These are phyloP conservation scores for Nowakowskiella sp. DNA, from an alignment of 192 early-diverging fungal species.

Conservation along the genomic window DNA sequence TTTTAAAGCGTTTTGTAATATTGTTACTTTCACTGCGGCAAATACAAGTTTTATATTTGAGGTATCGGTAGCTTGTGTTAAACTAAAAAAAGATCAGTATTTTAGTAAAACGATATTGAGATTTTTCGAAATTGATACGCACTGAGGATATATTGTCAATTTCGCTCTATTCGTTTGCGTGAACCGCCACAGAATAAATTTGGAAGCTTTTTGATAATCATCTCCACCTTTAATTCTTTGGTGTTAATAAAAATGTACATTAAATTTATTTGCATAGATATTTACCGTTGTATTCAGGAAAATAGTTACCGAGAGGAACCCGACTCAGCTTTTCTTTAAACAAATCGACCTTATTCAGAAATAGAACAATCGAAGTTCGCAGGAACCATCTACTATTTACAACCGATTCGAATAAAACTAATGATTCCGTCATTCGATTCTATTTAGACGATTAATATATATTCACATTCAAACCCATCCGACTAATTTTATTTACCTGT, in stretches of 20 bases:
- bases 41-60: slow-evolving; percentile 83
- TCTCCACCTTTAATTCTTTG: slow-evolving; percentile 42
- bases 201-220: slow-evolving; percentile 74
- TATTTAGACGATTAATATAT: slow-evolving; percentile 25
- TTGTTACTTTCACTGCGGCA: slow-evolving; percentile 88
- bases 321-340: slow-evolving; percentile 72
- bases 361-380: slow-evolving; percentile 83
- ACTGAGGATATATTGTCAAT: slow-evolving; percentile 77
- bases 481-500: slow-evolving; percentile 16
- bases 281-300: slow-evolving; percentile 67
- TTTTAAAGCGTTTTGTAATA: slow-evolving; percentile 80
- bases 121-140: slow-evolving; percentile 20
- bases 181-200: slow-evolving; percentile 84
- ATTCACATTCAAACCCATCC: background rate
- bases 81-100: slow-evolving; percentile 29
- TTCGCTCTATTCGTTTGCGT: slow-evolving; percentile 75
- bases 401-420: slow-evolving; percentile 83
- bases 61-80: slow-evolving; percentile 89
- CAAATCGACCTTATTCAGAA: slow-evolving; percentile 90
- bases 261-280: slow-evolving; percentile 2
- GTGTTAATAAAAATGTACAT: slow-evolving; percentile 9
- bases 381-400: slow-evolving; percentile 92
- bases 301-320: slow-evolving; percentile 72
- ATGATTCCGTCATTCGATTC: slow-evolving; percentile 89
- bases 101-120: background rate